phyloP scores from a whole-genome alignment of 257 asterid genomes.

The Fraxinus cuspidata region DNA sequence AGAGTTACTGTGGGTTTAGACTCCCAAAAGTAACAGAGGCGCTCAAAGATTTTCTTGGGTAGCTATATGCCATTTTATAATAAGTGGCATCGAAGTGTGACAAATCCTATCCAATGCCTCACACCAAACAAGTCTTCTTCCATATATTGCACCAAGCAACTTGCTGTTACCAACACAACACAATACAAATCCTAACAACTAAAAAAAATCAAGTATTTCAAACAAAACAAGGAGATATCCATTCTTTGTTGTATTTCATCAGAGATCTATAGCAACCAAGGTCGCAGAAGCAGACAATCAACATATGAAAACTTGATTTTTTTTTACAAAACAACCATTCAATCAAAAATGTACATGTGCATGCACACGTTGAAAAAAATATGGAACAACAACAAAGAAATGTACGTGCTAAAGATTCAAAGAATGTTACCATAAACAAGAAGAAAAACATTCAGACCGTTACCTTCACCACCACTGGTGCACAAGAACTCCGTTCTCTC shows the following conservation, averaged over 20 bases:
- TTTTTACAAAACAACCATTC: neutral
- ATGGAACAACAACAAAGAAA: neutral
- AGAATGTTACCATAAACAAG: neutral
- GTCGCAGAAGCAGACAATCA: neutral
- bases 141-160: no score
- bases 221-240: neutral
- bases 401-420: neutral
- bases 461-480: conserved; percentile 70
- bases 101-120: no score
- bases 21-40: no score
- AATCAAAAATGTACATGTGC: neutral
- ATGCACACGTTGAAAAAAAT: neutral
- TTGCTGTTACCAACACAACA: no score
- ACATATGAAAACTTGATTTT: neutral
- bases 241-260: neutral
- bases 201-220: no score
- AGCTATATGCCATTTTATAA: no score
- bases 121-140: no score
- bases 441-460: neutral
- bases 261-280: neutral
- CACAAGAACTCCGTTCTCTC: conserved; percentile 60
- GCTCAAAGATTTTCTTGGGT: no score
- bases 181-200: no score
- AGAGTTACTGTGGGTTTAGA: no score
- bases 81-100: no score